These are phyloP conservation scores for Bipolaris sorokiniana DNA, from an alignment of 2,329 filamentous ascomycete species.

Conservation along the genomic window DNA sequence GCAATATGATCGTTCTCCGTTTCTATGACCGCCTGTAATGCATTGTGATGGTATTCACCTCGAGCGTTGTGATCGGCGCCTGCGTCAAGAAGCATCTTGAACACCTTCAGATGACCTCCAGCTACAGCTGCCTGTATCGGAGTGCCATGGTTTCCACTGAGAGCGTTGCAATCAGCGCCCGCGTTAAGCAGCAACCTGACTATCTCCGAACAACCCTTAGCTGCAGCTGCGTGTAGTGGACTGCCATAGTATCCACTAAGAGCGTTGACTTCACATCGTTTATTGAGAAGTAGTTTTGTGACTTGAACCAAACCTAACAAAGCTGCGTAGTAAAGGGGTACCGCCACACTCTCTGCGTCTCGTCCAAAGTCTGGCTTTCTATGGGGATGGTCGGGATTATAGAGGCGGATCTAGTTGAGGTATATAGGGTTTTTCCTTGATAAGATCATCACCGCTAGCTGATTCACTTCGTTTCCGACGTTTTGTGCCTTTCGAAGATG, in stretches of 20 bases:
- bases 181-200: background rate
- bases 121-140: background rate
- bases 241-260: slow-evolving; percentile 20
- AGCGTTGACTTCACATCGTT: slow-evolving; percentile 19
- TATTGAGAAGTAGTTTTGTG: slow-evolving; percentile 16
- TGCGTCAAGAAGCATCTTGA: background rate
- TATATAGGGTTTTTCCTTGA: slow-evolving; percentile 19
- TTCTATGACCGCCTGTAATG: background rate
- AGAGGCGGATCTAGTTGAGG: slow-evolving; percentile 27
- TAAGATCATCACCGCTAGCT: slow-evolving; percentile 20
- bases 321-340: slow-evolving; percentile 33
- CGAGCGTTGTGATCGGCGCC: background rate
- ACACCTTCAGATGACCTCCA: background rate
- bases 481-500: slow-evolving; percentile 26
- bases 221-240: slow-evolving; percentile 17
- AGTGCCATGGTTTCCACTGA: background rate
- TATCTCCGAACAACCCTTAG: background rate
- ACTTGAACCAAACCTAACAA: slow-evolving; percentile 21
- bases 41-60: background rate
- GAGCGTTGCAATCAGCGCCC: background rate
- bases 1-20: background rate
- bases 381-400: slow-evolving; percentile 23
- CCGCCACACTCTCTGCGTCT: slow-evolving; percentile 6
- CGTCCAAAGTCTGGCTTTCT: slow-evolving; percentile 7
- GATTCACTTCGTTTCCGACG: slow-evolving; percentile 14